Evolutionary conservation across 169 alveolate species (phyloP).

Genomic region (Babesia bovis): DNA sequence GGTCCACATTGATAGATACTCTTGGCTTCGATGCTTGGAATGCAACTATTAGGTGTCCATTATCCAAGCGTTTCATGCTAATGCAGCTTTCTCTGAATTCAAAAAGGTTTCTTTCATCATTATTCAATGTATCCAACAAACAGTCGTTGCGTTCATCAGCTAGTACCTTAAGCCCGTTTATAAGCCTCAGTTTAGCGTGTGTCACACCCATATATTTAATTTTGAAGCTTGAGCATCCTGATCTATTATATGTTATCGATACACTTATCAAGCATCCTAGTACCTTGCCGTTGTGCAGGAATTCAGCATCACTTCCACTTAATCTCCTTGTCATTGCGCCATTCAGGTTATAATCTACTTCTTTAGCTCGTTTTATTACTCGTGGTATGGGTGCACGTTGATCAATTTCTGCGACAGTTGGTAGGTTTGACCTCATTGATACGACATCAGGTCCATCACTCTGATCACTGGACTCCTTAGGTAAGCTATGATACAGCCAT

Average conservation of each 20-base stretch:
- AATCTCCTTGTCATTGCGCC: not conserved
- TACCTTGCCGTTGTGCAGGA: not conserved
- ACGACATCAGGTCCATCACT: not conserved
- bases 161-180: not conserved
- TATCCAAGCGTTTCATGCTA: conserved; percentile 7
- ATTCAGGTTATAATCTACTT: not conserved
- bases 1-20: conserved; percentile 28
- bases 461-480: not conserved
- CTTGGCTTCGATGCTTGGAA: conserved; percentile 19
- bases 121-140: not conserved
- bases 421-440: not conserved
- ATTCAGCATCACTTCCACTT: not conserved
- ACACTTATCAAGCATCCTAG: conserved; percentile 30
- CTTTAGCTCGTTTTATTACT: conserved; percentile 1
- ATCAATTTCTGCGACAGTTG: not conserved
- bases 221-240: not conserved
- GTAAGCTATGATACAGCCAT: conserved; percentile 21
- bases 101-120: conserved; percentile 11
- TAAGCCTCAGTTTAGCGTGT: not conserved
- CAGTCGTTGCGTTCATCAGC: conserved; percentile 24
- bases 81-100: conserved; percentile 18
- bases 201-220: conserved; percentile 38
- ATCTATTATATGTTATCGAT: conserved; percentile 1
- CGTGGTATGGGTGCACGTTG: not conserved
- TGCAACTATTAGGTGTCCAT: conserved; percentile 20